Base-by-base conservation (phyloP, 2,329 filamentous ascomycete species). In the Colletotrichum sp. region DNA sequence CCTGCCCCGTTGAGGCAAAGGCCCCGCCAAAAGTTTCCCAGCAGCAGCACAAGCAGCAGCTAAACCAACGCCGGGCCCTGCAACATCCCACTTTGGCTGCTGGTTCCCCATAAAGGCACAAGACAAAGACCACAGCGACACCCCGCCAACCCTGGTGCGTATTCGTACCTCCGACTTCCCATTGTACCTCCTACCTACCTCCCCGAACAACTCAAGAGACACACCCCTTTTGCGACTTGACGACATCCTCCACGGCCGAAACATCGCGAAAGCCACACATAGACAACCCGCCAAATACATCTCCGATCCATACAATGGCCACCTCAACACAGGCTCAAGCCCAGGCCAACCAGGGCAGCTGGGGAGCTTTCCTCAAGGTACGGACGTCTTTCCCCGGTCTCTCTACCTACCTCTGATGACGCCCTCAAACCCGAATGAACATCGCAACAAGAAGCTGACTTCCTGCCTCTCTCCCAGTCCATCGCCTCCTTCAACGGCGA, bases 401-500 rank as follows among this genome's bases (percentile, higher is more conserved):
- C n/a, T 52, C 10, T 52, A 21, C 44, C n/a, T 52, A 21, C 44
- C 44, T 52, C 44, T 10, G 44, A 52, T 52, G 44, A 52, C 44
- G 44, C 44, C n/a, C 44, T 21, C 44, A 52, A 52, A 13, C n/a
- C 44, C 7, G 10, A 26, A 57, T 49, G 6, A 26, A 44, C 15
- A 34, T 32, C 12, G 59, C 30, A 32, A 16, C 28, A 34, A 30
- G 12, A 28, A 59, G 8, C 26, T 26, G 21, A 28, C 55, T 1
- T 36, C 0, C 30, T 62, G 6, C 9, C n/a, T 13, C 36, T 30
- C 21, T 32, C 44, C 13, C 78, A 92, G 90, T 95, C 94, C 64
- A 94, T 96, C 82, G 93, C 94, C 69, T 95, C 93, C 6, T 96
- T 96, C 88, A 95, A 94, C 82, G 95, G 95, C 81, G 95, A 96